Conservation (phyloP, 2,329 filamentous ascomycete genomes). For the Trichoderma citrinoviride region DNA sequence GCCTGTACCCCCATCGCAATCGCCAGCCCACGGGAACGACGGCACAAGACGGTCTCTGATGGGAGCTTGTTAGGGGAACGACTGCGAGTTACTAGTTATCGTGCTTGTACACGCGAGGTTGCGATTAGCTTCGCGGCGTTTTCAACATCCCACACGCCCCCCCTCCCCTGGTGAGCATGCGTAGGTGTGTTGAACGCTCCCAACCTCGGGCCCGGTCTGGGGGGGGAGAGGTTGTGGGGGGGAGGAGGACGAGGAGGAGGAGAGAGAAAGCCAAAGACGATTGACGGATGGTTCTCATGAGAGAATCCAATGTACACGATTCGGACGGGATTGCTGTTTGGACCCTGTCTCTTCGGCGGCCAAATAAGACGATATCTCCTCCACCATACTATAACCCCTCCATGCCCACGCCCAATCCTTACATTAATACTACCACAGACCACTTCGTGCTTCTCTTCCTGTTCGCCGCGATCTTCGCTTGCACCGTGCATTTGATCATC, state of each 20-base stretch:
- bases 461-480: slow-evolving; percentile 27
- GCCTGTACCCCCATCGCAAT: slow-evolving; percentile 24
- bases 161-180: not conserved
- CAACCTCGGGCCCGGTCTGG: slow-evolving; percentile 14
- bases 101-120: slow-evolving; percentile 1
- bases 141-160: slow-evolving; percentile 17
- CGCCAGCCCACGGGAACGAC: slow-evolving; percentile 23
- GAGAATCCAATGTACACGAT: slow-evolving; percentile 22
- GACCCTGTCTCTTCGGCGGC: slow-evolving; percentile 21
- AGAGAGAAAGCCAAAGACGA: not conserved
- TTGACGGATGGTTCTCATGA: slow-evolving; percentile 19
- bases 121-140: slow-evolving; percentile 3
- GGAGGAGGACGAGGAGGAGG: not conserved
- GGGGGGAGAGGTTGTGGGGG: slow-evolving; percentile 22
- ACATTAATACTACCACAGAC: not conserved
- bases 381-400: slow-evolving; percentile 31
- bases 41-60: slow-evolving; percentile 20
- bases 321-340: slow-evolving; percentile 8
- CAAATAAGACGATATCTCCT: slow-evolving; percentile 34
- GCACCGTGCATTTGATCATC: slow-evolving; percentile 29
- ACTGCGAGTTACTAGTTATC: not conserved
- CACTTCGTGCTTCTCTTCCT: slow-evolving; percentile 22
- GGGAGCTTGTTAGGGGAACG: slow-evolving; percentile 2
- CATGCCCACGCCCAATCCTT: slow-evolving; percentile 17
- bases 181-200: not conserved